Conservation (phyloP, 805 yeast genomes). For the Yarrowia yakushimensis region DNA sequence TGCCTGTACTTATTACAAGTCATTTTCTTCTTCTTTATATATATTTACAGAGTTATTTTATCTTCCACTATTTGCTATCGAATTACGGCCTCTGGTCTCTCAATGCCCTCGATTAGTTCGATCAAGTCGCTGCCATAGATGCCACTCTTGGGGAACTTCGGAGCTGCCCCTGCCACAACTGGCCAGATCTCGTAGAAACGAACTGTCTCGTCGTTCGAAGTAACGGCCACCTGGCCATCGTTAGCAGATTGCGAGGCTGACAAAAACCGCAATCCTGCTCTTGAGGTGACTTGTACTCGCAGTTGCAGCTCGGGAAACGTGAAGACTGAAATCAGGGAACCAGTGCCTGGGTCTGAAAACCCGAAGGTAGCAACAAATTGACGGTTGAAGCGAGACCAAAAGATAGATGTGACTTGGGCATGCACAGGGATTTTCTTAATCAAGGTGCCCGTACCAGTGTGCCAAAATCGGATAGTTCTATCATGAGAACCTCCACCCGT, state of each 20-base stretch:
- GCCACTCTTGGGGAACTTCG: constrained; percentile 17
- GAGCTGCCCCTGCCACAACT: background rate
- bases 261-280: constrained; percentile 54
- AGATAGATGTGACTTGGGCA: constrained; percentile 74
- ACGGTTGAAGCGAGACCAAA: constrained; percentile 64
- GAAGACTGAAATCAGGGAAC: constrained; percentile 56
- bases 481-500: constrained; percentile 92
- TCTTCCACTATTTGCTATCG: background rate
- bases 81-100: constrained; percentile 36
- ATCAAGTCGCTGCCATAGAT: constrained; percentile 25
- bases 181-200: constrained; percentile 74
- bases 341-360: constrained; percentile 54
- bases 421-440: constrained; percentile 53
- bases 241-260: constrained; percentile 69
- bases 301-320: constrained; percentile 62
- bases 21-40: background rate
- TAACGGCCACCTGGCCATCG: constrained; percentile 59
- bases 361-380: constrained; percentile 82
- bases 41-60: background rate
- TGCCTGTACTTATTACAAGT: too few relatives aligned
- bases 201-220: constrained; percentile 74
- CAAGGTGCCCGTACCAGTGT: constrained; percentile 70
- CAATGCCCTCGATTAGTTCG: constrained; percentile 25
- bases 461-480: constrained; percentile 81
- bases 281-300: constrained; percentile 48